Conservation (phyloP, 768 basidiomycete genomes). For the Hericium coralloides region DNA sequence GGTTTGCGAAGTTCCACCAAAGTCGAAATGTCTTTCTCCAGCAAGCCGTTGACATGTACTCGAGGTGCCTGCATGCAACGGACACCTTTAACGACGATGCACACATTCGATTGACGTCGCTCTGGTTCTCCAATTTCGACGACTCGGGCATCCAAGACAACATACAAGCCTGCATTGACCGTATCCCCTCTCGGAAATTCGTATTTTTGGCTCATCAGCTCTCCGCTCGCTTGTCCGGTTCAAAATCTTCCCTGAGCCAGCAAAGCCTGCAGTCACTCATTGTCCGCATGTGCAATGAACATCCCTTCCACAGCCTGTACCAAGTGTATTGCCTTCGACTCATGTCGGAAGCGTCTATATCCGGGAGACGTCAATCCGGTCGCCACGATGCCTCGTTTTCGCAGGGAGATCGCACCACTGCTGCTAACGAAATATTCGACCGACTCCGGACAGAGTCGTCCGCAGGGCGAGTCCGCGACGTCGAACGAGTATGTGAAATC, state of each 20-base stretch:
- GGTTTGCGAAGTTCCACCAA: conserved; percentile 30
- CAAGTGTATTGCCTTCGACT: conserved; percentile 72
- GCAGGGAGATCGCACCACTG: conserved; percentile 51
- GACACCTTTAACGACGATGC: conserved; percentile 71
- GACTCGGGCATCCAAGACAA: conserved; percentile 36
- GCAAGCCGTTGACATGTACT: conserved; percentile 81
- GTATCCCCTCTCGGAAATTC: conserved; percentile 81
- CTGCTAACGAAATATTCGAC: conserved; percentile 56
- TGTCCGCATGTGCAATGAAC: conserved; percentile 73
- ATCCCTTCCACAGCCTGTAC: conserved; percentile 91
- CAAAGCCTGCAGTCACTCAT: conserved; percentile 54
- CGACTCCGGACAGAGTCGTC: conserved; percentile 38
- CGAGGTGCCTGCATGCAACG: conserved; percentile 59
- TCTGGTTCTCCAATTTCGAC: conserved; percentile 89
- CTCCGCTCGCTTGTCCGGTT: conserved; percentile 70
- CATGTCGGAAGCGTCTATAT: conserved; percentile 14
- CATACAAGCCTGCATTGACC: conserved; percentile 37
- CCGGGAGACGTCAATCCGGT: conserved; percentile 36
- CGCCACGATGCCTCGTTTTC: conserved; percentile 34
- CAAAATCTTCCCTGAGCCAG: conserved; percentile 35
- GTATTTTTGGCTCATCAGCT: conserved; percentile 91
- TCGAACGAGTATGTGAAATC: conserved; percentile 55
- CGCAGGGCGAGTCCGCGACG: conserved; percentile 34
- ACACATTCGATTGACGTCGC: conserved; percentile 73
- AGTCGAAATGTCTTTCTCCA: conserved; percentile 55